Evolutionary conservation across 163 green algal species (phyloP).

Genomic region (Scenedesmus sp.): DNA sequence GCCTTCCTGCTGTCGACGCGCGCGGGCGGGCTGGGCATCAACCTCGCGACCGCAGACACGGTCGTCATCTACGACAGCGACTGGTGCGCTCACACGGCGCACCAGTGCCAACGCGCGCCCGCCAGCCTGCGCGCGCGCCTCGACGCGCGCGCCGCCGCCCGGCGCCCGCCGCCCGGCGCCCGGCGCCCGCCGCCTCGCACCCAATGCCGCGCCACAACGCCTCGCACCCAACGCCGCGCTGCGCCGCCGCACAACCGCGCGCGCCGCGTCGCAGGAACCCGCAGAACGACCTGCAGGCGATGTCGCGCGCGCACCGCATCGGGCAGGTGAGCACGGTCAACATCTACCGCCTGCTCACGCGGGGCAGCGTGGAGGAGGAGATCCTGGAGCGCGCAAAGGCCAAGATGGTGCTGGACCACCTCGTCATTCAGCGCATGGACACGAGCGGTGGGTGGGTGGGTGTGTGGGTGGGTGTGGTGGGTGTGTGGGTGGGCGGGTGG

Average conservation of each 20-base stretch:
- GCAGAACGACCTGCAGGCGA: constrained; percentile 93
- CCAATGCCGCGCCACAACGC: too few relatives aligned
- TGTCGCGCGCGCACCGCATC: constrained; percentile 94
- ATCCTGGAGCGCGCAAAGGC: constrained; percentile 96
- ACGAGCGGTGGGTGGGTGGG: constrained; percentile 60
- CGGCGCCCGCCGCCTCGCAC: too few relatives aligned
- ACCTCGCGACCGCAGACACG: constrained; percentile 95
- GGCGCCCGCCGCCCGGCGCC: too few relatives aligned
- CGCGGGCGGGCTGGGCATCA: constrained; percentile 96
- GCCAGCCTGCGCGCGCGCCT: too few relatives aligned
- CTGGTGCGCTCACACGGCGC: constrained; percentile 98
- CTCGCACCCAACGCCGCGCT: too few relatives aligned
- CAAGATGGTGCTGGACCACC: constrained; percentile 97
- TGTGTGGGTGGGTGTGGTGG: neutral
- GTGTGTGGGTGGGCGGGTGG: neutral
- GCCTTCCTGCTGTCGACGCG: constrained; percentile 94
- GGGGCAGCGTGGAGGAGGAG: constrained; percentile 91
- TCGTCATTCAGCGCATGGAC: constrained; percentile 97
- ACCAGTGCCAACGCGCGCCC: too few relatives aligned
- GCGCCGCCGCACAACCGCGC: too few relatives aligned
- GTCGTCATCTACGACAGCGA: constrained; percentile 97
- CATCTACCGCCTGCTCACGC: constrained; percentile 95
- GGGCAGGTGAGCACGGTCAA: constrained; percentile 96
- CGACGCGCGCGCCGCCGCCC: neutral
- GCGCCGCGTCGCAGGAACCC: too few relatives aligned